Base-by-base conservation (phyloP, 768 basidiomycete genomes). In the Gymnopilus junonius region DNA sequence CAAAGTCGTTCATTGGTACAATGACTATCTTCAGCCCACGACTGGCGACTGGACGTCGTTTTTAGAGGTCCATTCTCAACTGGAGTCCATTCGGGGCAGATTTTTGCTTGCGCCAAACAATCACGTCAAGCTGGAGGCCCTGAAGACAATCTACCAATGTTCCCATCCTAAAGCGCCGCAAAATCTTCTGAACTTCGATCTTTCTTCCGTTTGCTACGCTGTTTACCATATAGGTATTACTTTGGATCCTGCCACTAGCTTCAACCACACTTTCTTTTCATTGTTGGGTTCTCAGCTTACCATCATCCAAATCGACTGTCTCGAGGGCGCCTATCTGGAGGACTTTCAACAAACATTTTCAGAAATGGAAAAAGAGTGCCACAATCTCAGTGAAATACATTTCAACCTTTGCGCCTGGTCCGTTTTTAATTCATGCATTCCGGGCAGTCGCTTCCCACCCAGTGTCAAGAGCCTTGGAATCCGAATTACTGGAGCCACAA, bases 1-100 rank as follows among this genome's bases (percentile, higher is more conserved):
- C 43, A 58, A 50, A 34, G 62, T 56, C 11, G 48, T 71, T 1
- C 65, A 70, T 45, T 71, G 67, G 63, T 54, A 68, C 42, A 59
- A 25, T 4, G 27, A 20, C 23, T 15, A 20, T 15, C 40, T 58
- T 21, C 21, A 17, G 15, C 59, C 67, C n/a, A 21, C 51, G 1
- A 29, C 27, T 1, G n/a, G 57, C 10, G 46, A 51, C 32, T 69
- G 66, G 69, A 62, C 57, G 3, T 17, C 39, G 14, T 70, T 73
- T 48, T 39, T 71, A 5, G 25, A 58, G 20, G 48, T 40, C 5
- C 67, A 70, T 37, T 60, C 63, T 2, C 23, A 59, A 4, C 62
- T 73, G 12, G 55, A 63, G n/a, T 62, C 64, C 6, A 46, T 65
- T 32, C 62, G 67, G n/a, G 43, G 42, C 11, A 57, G 59, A 4